A percentile compares a stretch with the other conserved stretches of the same genome.
phyloP scores from a whole-genome alignment of 83 land plant species.

The Picea abies region DNA sequence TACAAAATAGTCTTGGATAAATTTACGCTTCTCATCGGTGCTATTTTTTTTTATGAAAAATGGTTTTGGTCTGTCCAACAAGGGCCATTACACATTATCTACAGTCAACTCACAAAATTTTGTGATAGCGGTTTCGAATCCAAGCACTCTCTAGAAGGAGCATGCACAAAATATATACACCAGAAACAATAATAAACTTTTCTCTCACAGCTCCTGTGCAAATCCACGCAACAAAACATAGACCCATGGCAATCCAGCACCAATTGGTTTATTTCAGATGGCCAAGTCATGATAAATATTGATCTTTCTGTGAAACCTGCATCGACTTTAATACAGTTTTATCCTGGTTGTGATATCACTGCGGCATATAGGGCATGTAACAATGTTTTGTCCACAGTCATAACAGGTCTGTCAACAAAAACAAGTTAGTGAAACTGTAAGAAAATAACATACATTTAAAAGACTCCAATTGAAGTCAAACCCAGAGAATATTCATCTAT shows the following conservation, averaged over 20 bases:
- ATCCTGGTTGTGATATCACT: constrained; percentile 45
- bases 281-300: background rate
- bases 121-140: background rate
- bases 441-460: background rate
- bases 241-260: background rate
- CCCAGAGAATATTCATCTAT: background rate
- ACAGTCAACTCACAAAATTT: background rate
- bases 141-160: background rate
- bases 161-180: background rate
- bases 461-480: background rate
- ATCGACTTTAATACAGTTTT: constrained; percentile 32
- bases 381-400: constrained; percentile 44
- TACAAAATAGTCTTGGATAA: background rate
- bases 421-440: background rate
- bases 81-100: background rate
- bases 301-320: background rate
- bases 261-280: background rate
- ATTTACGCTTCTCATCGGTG: background rate
- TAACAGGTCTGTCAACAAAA: constrained; percentile 38
- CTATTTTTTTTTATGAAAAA: background rate
- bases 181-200: background rate
- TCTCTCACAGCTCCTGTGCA: background rate
- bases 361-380: constrained; percentile 53
- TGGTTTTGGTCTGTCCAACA: constrained; percentile 2
- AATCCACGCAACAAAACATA: background rate